These are phyloP conservation scores for Cicer pinnatifidum DNA, from an alignment of 306 rosid species.

Conservation along the genomic window DNA sequence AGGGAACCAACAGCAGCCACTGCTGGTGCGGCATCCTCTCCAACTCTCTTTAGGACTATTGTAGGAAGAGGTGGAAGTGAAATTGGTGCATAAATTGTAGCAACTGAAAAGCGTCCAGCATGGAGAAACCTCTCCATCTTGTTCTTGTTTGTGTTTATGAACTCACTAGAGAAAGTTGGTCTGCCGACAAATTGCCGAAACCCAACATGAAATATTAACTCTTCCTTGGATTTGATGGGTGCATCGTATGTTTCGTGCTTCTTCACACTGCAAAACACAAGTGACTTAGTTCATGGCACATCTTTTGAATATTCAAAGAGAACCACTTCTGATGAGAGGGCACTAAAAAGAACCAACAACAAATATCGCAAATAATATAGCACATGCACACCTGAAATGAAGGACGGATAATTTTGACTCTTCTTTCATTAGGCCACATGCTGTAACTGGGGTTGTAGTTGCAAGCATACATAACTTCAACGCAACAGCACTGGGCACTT, in stretches of 20 bases:
- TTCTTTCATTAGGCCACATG: constrained; percentile 90
- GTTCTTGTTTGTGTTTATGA: constrained; percentile 83
- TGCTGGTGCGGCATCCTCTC: constrained; percentile 55
- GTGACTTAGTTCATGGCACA: constrained; percentile 27
- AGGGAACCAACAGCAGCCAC: constrained; percentile 90
- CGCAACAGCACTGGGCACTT: constrained; percentile 69
- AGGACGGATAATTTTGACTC: constrained; percentile 96
- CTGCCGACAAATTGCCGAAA: constrained; percentile 95
- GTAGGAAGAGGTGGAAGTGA: constrained; percentile 88
- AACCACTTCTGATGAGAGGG: not conserved
- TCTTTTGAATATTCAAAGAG: constrained; percentile 31
- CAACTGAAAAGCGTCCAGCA: constrained; percentile 82
- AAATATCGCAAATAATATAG: constrained; percentile 30
- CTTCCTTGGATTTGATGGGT: constrained; percentile 90
- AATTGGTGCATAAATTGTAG: constrained; percentile 88
- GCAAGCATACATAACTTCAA: constrained; percentile 58
- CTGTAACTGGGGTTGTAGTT: constrained; percentile 60
- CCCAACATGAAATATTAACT: constrained; percentile 86
- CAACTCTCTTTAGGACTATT: constrained; percentile 63
- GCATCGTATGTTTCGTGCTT: constrained; percentile 71
- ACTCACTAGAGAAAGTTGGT: constrained; percentile 84
- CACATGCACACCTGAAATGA: constrained; percentile 76
- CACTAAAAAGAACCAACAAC: not conserved
- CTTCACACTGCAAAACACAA: constrained; percentile 69
- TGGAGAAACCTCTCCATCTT: constrained; percentile 99